Evolutionary conservation across 371 early-diverging fungal species (phyloP), one percentile per base, ranked within the genome.

Genomic region (Mortierella sp.): DNA sequence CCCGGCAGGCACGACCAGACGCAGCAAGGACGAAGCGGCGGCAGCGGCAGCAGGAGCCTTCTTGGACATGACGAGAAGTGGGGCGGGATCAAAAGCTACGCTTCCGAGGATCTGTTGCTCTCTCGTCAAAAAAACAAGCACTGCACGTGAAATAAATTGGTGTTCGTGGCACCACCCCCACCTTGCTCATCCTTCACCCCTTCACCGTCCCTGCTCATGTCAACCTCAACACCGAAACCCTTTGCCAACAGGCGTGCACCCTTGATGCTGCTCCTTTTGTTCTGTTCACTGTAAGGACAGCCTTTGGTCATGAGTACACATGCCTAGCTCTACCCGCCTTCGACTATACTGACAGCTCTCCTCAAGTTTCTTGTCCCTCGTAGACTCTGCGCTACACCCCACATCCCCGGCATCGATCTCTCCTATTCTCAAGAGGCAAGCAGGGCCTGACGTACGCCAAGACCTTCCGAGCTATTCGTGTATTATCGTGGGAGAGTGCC

Each of bases 1-100:
- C 54, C 92, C 95, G 1, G 96, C 95, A 21, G 92, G 89, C 18
- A 96, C 91, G 41, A 93, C 78, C 54, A 76, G 55, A 43, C 70
- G 70, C 56, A 76, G 62, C 34, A 67, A 48, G 34, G 80, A 80
- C 7, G 34, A 61, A 31, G 78, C 78, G 19, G 79, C 67, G 34
- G 34, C 64, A 31, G 78, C 78, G 19, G 79, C 67, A 34, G 67
- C 72, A 19, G 78, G 72, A 24, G 79, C 80, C 27, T 78, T 78
- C 61, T 80, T 80, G 34, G 80, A 80, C 80, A 80, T 80, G 41
- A 23, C 41, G 42, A n/a, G 50, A 7, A 41, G 14, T 19, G 30
- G 45, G 42, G 30, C 19, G 16, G 14, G 52, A 31, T 45, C 38
- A 49, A 46, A 49, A 52, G 69, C n/a, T 57, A 45, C 21, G 16